Percentiles rank a stretch among this genome's conserved stretches.
Conservation (phyloP, 73 alveolate species). For the Loxodes magnus region DNA sequence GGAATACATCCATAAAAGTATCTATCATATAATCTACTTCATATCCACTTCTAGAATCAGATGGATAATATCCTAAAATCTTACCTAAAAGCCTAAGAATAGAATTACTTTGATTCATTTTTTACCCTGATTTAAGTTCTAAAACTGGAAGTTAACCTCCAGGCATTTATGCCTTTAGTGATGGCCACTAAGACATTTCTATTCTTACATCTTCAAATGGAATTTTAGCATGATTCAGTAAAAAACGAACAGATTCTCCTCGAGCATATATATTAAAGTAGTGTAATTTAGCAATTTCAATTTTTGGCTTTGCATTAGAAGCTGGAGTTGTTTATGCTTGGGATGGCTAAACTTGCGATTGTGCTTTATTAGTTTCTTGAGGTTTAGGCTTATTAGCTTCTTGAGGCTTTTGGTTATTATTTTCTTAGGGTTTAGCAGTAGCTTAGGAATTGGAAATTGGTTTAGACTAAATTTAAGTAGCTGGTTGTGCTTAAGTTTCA, state of each 20-base stretch:
- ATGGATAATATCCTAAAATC: slow-evolving; percentile 18
- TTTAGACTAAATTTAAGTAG: no score
- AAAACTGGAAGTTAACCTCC: slow-evolving; percentile 29
- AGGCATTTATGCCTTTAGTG: no score
- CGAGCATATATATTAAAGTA: slow-evolving; percentile 17
- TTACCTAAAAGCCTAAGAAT: slow-evolving; percentile 15
- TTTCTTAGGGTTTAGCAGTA: no score
- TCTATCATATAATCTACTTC: slow-evolving; percentile 10
- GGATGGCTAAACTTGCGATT: no score
- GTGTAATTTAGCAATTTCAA: no score
- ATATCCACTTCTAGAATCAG: slow-evolving; percentile 10
- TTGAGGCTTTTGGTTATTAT: no score
- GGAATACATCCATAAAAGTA: slow-evolving; percentile 3
- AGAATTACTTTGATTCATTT: slow-evolving; percentile 3
- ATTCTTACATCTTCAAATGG: slow-evolving; percentile 22
- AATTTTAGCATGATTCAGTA: slow-evolving; percentile 13
- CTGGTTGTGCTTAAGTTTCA: no score
- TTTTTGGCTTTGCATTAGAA: no score
- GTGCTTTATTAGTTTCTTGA: no score
- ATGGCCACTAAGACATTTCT: not conserved
- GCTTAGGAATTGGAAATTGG: no score
- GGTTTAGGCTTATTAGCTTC: no score
- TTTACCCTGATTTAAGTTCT: slow-evolving; percentile 9
- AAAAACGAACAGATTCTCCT: slow-evolving; percentile 20
- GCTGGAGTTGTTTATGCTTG: no score